Percentiles rank a stretch among this genome's conserved stretches.
Evolutionary conservation across 768 basidiomycete species (phyloP).

Genomic region (Kwoniella sp.): DNA sequence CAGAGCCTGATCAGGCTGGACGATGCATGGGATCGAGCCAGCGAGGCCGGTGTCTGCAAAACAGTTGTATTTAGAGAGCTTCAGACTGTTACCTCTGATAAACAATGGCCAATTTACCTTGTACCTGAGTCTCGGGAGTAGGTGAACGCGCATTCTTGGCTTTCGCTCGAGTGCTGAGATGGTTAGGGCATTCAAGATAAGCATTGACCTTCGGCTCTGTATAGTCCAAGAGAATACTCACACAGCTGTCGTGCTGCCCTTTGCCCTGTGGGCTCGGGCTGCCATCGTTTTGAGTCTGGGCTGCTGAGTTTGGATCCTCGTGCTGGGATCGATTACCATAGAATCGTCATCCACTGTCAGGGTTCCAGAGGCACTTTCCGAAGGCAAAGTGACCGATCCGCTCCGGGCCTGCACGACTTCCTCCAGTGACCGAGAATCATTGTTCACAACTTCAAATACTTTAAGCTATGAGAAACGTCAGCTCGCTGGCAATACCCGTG

Average conservation of each 20-base stretch:
- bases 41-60: too few species aligned
- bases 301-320: neutral
- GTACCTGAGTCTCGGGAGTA: neutral
- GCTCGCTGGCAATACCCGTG: too few species aligned
- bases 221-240: too few species aligned
- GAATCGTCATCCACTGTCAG: neutral
- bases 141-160: neutral
- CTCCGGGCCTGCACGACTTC: neutral
- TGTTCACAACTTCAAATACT: neutral
- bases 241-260: neutral
- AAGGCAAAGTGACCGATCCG: neutral
- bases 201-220: too few species aligned
- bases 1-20: neutral
- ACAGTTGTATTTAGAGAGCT: too few species aligned
- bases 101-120: neutral
- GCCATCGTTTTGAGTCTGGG: neutral
- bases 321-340: neutral
- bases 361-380: neutral
- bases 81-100: too few species aligned
- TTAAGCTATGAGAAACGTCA: neutral
- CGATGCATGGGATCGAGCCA: too few species aligned
- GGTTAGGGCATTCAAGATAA: too few species aligned
- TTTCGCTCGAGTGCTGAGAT: neutral
- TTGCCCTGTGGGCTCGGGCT: neutral
- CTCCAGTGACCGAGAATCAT: neutral